Evolutionary conservation across 2,329 filamentous ascomycete species (phyloP).

Genomic region (Aureobasidium sp.): DNA sequence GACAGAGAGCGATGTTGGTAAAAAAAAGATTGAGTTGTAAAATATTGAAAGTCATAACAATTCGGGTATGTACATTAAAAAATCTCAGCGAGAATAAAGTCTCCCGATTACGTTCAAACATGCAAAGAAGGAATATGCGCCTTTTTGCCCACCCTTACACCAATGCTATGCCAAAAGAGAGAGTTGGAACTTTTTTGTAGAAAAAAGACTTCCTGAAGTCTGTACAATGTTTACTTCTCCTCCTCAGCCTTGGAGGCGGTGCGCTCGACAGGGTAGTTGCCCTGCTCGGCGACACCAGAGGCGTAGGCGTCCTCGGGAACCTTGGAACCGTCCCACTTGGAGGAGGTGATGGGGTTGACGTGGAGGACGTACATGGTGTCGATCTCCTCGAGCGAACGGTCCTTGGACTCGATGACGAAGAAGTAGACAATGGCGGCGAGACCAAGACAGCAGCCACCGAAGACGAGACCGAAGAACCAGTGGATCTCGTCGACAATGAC

Average conservation of each 20-base stretch:
- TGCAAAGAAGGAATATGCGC: constrained; percentile 2
- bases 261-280: background rate
- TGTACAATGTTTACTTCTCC: constrained; percentile 5
- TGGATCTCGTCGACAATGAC: constrained; percentile 30
- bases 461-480: constrained; percentile 33
- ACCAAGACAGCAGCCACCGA: constrained; percentile 29
- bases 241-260: constrained; percentile 5
- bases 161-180: constrained; percentile 9
- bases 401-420: constrained; percentile 32
- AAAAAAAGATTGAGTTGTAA: background rate
- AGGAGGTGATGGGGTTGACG: constrained; percentile 22
- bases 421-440: constrained; percentile 30
- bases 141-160: constrained; percentile 6
- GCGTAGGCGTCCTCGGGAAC: constrained; percentile 19
- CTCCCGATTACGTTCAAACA: constrained; percentile 6
- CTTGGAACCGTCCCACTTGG: constrained; percentile 26
- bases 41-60: constrained; percentile 4
- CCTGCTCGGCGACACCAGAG: constrained; percentile 10
- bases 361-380: constrained; percentile 19
- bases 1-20: no score
- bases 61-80: constrained; percentile 8
- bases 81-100: background rate
- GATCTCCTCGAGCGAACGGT: constrained; percentile 27
- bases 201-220: constrained; percentile 10
- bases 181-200: background rate